phyloP scores from a whole-genome alignment of 306 rosid species.

The Cotoneaster glaucophyllus region DNA sequence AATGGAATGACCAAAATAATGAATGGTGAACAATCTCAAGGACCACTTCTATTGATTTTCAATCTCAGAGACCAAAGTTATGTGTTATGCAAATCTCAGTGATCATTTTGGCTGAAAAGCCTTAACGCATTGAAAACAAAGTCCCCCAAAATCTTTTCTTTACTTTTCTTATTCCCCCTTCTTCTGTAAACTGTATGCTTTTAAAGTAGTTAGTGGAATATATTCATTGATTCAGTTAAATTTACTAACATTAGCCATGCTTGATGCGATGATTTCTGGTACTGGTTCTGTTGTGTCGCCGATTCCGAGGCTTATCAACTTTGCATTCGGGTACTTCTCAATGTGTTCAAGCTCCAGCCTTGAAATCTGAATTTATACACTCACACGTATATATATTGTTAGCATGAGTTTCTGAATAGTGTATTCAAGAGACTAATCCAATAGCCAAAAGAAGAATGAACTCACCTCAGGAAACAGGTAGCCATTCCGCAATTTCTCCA shows the following conservation, averaged over 20 bases:
- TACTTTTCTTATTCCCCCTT: not conserved
- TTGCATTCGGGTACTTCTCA: constrained; percentile 51
- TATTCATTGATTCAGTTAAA: not conserved
- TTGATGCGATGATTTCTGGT: constrained; percentile 49
- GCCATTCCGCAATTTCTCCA: constrained; percentile 60
- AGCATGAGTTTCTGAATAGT: not conserved
- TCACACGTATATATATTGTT: not conserved
- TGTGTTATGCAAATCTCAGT: too few species aligned
- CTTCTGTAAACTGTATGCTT: not conserved
- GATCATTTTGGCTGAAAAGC: too few species aligned
- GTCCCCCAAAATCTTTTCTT: constrained; percentile 6
- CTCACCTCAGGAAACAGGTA: constrained; percentile 73
- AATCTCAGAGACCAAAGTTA: too few species aligned
- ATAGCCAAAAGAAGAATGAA: not conserved
- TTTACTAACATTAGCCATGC: constrained; percentile 46
- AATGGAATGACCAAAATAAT: too few species aligned
- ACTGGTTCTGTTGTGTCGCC: constrained; percentile 76
- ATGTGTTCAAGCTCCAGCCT: constrained; percentile 23
- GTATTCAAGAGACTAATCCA: not conserved
- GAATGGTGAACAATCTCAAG: too few species aligned
- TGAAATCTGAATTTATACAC: not conserved
- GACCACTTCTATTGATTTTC: too few species aligned
- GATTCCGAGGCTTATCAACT: constrained; percentile 60
- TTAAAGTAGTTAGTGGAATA: too few species aligned
- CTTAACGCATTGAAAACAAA: not conserved